Base-by-base conservation (phyloP, 2,329 filamentous ascomycete genomes). In the Paracorniculantispora psalliotae region DNA sequence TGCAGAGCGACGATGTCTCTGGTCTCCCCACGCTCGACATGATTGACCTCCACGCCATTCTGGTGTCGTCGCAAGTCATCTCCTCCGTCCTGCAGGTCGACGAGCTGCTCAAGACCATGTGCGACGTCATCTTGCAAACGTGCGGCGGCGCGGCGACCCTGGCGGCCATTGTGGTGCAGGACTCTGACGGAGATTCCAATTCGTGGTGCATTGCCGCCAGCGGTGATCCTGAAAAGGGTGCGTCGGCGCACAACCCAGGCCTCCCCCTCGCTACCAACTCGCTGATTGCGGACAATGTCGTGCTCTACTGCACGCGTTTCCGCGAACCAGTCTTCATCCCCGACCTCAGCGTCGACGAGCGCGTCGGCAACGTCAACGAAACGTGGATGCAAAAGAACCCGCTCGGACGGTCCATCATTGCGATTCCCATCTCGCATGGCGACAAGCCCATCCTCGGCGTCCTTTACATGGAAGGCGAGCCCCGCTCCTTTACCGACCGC, bases 1-100 rank as follows among this genome's bases (percentile, higher is more conserved):
- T 75, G 49, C 79, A 81, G 60, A 72, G 80, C 6, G 83, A 85
- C 63, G 77, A 81, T 21, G 82, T 81, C 2, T 83, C 78, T 37
- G 86, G 87, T 12, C 78, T 92, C 61, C 88, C 88, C 43, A 86
- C 88, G 28, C 80, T 93, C 56, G 90, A 93, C 73, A 92, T 93
- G 86, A 86, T 93, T 67, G 90, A 92, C 70, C 72, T 92, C 62
- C 87, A 90, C 44, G 88, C 87, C 25, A 92, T 93, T 60, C 77
- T 93, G 15, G 86, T 90, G 65, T 90, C 87, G 2, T 91, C 88
- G 10, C 90, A 92, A 68, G 83, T 92, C 46, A 86, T 93, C 46
- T 92, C 89, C 4, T 92, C 89, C 17, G 88, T 92, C 53, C 73
- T 93, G 12, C 83, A 89, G 63, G 83, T 92, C 13, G 89, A 92